A percentile compares a stretch with the other conserved stretches of the same genome.
These are phyloP conservation scores for Suillus paluster DNA, from an alignment of 768 basidiomycete genomes.

Conservation along the genomic window DNA sequence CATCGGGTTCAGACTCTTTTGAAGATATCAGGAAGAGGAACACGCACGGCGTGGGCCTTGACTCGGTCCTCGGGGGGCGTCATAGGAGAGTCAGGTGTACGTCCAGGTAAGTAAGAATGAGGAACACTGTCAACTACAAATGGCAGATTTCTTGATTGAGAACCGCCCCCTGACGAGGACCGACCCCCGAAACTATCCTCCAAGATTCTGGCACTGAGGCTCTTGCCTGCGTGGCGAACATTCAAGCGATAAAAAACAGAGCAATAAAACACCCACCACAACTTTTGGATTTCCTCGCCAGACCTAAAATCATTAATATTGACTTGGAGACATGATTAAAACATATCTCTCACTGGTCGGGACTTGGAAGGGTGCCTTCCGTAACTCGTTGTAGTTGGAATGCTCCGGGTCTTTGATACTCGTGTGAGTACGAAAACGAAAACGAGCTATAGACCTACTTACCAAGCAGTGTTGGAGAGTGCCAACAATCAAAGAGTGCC, in stretches of 20 bases:
- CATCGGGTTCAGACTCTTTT: constrained; percentile 11
- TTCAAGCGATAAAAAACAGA: neutral
- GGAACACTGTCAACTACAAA: neutral
- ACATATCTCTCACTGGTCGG: neutral
- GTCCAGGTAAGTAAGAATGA: constrained; percentile 21
- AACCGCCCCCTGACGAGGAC: neutral
- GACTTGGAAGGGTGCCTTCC: neutral
- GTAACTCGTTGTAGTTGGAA: constrained; percentile 25
- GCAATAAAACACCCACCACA: neutral
- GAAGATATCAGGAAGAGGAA: neutral
- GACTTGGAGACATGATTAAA: too few relatives aligned
- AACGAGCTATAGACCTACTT: neutral
- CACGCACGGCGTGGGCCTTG: constrained; percentile 26
- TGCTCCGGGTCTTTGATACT: constrained; percentile 30
- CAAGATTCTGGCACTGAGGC: neutral
- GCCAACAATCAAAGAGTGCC: constrained; percentile 36
- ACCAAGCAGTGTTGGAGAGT: constrained; percentile 34
- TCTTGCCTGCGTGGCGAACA: neutral
- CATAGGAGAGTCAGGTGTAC: constrained; percentile 26
- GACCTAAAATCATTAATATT: neutral
- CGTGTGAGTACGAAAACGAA: neutral
- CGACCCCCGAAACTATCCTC: neutral
- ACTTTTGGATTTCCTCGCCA: neutral
- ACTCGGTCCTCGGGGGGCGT: constrained; percentile 3
- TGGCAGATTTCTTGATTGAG: neutral